Evolutionary conservation across 1,284 basidiomycete genomes (phyloP).

Genomic region (Stygiomarasmius scandens): DNA sequence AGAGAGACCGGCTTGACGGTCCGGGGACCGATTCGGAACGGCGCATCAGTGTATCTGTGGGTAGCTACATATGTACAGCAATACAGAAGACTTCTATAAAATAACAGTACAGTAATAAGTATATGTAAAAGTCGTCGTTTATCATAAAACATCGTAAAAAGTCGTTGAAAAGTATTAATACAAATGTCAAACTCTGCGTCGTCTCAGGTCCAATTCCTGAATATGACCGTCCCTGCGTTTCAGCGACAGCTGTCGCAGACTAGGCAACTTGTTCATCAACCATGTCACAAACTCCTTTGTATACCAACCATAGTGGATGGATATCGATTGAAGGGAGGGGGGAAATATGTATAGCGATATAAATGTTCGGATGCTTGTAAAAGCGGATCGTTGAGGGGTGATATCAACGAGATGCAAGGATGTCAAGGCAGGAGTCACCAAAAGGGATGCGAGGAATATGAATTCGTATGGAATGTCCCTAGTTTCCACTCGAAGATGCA

Average conservation of each 20-base stretch:
- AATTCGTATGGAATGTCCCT: conserved; percentile 56
- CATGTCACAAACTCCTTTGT: conserved; percentile 1
- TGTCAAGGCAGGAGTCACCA: conserved; percentile 43
- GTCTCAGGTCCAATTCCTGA: background rate
- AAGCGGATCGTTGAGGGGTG: conserved; percentile 32
- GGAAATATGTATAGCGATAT: conserved; percentile 44
- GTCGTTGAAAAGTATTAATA: background rate
- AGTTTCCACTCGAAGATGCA: conserved; percentile 47
- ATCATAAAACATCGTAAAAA: background rate
- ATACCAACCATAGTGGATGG: conserved; percentile 47
- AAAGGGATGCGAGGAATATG: conserved; percentile 42
- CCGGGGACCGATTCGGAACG: no score
- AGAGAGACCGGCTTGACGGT: no score
- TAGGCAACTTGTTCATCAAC: background rate
- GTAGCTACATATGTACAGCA: no score
- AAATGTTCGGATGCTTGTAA: conserved; percentile 42
- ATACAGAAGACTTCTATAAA: no score
- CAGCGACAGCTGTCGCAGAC: background rate
- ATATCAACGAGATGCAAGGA: conserved; percentile 46
- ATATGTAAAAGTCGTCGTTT: no score
- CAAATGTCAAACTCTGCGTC: background rate
- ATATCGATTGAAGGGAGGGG: conserved; percentile 37
- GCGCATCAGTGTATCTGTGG: no score
- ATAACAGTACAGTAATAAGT: no score
- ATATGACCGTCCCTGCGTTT: background rate